phyloP scores from a whole-genome alignment of 306 rosid species.

The Trichosanthes truncata region DNA sequence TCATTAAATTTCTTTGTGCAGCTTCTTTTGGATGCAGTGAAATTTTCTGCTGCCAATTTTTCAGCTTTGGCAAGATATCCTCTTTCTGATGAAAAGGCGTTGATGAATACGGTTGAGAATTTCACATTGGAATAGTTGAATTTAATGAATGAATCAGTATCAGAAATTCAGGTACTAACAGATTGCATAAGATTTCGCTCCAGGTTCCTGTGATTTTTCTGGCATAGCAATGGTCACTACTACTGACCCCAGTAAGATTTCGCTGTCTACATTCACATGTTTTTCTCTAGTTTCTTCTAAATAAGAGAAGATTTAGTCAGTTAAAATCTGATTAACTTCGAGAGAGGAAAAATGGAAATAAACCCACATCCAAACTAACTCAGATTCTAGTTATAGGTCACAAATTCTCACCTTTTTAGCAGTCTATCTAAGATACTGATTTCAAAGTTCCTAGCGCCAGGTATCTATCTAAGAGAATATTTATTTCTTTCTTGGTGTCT shows the following conservation, averaged over 20 bases:
- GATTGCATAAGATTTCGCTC: background rate
- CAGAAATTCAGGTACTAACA: constrained; percentile 53
- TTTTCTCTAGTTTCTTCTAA: background rate
- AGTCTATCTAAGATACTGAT: background rate
- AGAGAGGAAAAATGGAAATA: background rate
- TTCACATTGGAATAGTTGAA: constrained; percentile 48
- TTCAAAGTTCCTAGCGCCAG: too few relatives aligned
- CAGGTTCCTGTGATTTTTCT: constrained; percentile 58
- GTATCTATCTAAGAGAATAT: too few relatives aligned
- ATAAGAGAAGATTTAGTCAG: background rate
- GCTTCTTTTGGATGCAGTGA: constrained; percentile 62
- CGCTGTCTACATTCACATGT: background rate
- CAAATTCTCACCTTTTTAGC: background rate
- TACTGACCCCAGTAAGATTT: constrained; percentile 58
- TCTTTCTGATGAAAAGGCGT: constrained; percentile 29
- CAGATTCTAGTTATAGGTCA: background rate
- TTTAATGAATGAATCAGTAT: constrained; percentile 45
- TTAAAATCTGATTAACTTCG: background rate
- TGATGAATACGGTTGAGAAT: constrained; percentile 34
- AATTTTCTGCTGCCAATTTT: constrained; percentile 46
- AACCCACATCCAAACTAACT: background rate
- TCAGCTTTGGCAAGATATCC: constrained; percentile 49
- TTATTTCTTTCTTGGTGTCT: constrained; percentile 8
- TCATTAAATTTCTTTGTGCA: constrained; percentile 27
- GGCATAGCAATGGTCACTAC: constrained; percentile 36